Conservation (phyloP, 306 rosid species). For the Dicorynia guianensis region DNA sequence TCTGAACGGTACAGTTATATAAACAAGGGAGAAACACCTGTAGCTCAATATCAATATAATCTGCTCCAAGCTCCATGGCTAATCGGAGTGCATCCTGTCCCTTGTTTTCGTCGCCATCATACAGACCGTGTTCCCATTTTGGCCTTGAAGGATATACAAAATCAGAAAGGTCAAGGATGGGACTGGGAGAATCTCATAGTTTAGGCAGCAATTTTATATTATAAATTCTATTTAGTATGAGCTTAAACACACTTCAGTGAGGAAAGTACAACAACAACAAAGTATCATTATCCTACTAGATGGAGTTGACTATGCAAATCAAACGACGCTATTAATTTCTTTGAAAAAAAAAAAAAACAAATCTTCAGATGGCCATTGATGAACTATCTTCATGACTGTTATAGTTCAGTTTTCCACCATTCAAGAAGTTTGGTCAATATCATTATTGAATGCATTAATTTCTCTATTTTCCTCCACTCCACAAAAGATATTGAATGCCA, state of each 20-base stretch:
- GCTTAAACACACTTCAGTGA: neutral
- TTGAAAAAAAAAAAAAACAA: neutral
- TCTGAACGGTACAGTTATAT: neutral
- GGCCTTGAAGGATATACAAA: constrained; percentile 60
- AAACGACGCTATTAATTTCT: no score
- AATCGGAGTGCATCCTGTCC: constrained; percentile 72
- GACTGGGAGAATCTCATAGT: neutral
- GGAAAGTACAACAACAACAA: neutral
- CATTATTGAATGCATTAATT: neutral
- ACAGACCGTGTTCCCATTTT: constrained; percentile 86
- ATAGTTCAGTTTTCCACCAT: neutral
- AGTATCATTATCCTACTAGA: no score
- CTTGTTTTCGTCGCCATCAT: constrained; percentile 78
- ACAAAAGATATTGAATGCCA: neutral
- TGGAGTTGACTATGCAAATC: no score
- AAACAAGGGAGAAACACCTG: constrained; percentile 58
- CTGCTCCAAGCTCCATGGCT: constrained; percentile 86
- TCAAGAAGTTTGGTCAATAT: neutral
- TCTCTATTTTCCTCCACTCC: neutral
- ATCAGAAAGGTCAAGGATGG: constrained; percentile 14
- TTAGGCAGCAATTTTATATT: neutral
- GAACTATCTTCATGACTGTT: neutral
- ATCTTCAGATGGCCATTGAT: neutral
- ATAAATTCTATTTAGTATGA: neutral
- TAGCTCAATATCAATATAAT: constrained; percentile 85